Percentiles rank a stretch among this genome's conserved stretches.
phyloP scores from a whole-genome alignment of 768 basidiomycete genomes.

The Agaricus sinodeliciosus region DNA sequence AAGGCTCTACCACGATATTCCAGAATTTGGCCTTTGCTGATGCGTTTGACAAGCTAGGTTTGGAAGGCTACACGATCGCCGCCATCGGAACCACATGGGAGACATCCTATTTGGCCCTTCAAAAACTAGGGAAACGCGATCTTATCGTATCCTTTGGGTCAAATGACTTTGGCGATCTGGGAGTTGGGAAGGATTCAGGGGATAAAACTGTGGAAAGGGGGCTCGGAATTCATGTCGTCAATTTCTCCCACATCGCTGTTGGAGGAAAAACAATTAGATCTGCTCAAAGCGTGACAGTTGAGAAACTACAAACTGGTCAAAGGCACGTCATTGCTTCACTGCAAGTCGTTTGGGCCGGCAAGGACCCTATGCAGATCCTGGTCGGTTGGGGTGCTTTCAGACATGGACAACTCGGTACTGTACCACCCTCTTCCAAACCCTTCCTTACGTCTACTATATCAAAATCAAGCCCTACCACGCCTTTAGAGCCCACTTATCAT shows the following conservation, averaged over 20 bases:
- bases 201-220: conserved; percentile 4
- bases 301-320: conserved; percentile 55
- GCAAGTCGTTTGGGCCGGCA: conserved; percentile 16
- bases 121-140: conserved; percentile 34
- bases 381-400: conserved; percentile 84
- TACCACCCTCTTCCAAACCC: conserved; percentile 5
- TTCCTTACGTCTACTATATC: not conserved
- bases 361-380: conserved; percentile 18
- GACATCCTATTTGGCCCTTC: conserved; percentile 68
- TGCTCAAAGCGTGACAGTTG: conserved; percentile 24
- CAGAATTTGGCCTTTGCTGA: conserved; percentile 33
- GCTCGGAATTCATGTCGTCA: conserved; percentile 32
- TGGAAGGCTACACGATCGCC: conserved; percentile 37
- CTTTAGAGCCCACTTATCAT: not conserved
- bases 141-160: conserved; percentile 74
- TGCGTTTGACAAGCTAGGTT: conserved; percentile 25
- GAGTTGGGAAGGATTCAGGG: conserved; percentile 32
- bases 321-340: conserved; percentile 62
- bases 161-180: conserved; percentile 81
- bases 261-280: conserved; percentile 17
- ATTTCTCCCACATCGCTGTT: conserved; percentile 32
- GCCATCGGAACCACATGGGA: conserved; percentile 74
- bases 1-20: conserved; percentile 32
- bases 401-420: conserved; percentile 75
- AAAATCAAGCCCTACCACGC: not conserved